These are phyloP conservation scores for Toxicodendron radicans DNA, from an alignment of 345 rosid species.

Conservation along the genomic window DNA sequence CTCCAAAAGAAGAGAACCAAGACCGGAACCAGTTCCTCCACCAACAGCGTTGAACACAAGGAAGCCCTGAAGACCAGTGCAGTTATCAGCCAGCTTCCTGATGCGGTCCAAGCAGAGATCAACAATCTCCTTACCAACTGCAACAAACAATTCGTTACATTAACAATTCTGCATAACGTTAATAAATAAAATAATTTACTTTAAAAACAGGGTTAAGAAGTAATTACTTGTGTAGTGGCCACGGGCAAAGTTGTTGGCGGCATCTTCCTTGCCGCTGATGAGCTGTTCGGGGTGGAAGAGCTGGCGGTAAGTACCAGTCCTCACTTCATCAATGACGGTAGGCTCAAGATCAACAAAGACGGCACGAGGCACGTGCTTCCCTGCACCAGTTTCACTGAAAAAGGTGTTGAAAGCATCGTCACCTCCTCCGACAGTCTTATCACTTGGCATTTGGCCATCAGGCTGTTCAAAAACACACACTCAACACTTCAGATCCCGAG, in stretches of 20 bases:
- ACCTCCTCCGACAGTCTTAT: constrained; percentile 74
- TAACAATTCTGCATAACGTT: neutral
- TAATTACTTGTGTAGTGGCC: constrained; percentile 72
- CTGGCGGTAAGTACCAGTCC: constrained; percentile 53
- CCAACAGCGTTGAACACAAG: constrained; percentile 81
- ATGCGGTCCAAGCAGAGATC: constrained; percentile 78
- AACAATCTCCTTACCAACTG: constrained; percentile 83
- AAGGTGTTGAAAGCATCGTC: constrained; percentile 85
- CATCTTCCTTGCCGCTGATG: constrained; percentile 81
- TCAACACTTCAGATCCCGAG: neutral
- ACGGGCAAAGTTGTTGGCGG: constrained; percentile 87
- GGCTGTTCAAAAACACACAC: constrained; percentile 40
- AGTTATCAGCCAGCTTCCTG: constrained; percentile 77
- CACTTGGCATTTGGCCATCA: constrained; percentile 83
- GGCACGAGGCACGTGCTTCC: constrained; percentile 83
- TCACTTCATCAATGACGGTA: constrained; percentile 67
- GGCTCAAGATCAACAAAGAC: constrained; percentile 84
- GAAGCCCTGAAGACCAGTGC: constrained; percentile 86
- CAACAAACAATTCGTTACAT: neutral
- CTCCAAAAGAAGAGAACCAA: constrained; percentile 75
- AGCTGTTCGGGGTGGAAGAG: constrained; percentile 56
- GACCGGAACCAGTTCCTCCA: constrained; percentile 87
- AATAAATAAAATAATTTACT: neutral
- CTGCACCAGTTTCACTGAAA: constrained; percentile 80
- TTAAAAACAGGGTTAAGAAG: neutral